These are phyloP conservation scores for Rubroboletus satanas DNA, from an alignment of 768 basidiomycete genomes.

Conservation along the genomic window DNA sequence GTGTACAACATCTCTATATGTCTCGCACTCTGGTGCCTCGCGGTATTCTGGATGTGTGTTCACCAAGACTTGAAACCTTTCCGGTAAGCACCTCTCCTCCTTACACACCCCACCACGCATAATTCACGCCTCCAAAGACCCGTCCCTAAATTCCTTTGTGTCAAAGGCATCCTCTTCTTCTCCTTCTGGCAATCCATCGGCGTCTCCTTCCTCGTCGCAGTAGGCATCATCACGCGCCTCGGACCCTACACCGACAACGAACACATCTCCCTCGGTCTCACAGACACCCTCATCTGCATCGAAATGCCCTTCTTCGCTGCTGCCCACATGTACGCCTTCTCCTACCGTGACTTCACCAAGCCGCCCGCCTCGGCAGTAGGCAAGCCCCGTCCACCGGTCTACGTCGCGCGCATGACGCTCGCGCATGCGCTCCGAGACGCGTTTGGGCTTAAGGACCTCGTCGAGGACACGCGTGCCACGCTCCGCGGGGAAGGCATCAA, in stretches of 20 bases:
- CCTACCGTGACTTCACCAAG: slow-evolving; percentile 69
- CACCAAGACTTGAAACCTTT: slow-evolving; percentile 86
- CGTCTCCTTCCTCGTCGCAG: slow-evolving; percentile 85
- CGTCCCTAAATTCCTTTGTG: slow-evolving; percentile 95
- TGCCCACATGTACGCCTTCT: slow-evolving; percentile 94
- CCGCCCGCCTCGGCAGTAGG: slow-evolving; percentile 44
- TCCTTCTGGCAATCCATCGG: slow-evolving; percentile 95
- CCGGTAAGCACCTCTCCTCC: slow-evolving; percentile 43
- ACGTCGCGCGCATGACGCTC: slow-evolving; percentile 87
- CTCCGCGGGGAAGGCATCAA: slow-evolving; percentile 87
- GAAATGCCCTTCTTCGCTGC: slow-evolving; percentile 98
- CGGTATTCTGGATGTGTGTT: slow-evolving; percentile 95
- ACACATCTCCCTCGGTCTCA: slow-evolving; percentile 86
- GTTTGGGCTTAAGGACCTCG: slow-evolving; percentile 80
- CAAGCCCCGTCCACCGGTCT: slow-evolving; percentile 35
- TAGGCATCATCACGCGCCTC: slow-evolving; percentile 67
- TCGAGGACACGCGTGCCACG: slow-evolving; percentile 80
- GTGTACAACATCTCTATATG: slow-evolving; percentile 83
- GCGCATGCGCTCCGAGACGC: slow-evolving; percentile 85
- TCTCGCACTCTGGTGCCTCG: slow-evolving; percentile 82
- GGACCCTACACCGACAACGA: slow-evolving; percentile 86
- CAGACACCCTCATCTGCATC: slow-evolving; percentile 87
- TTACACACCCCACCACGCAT: neutral
- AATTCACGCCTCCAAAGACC: slow-evolving; percentile 46
- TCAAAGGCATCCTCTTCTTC: slow-evolving; percentile 97